These are phyloP conservation scores for Aureobasidium pullulans DNA, from an alignment of 2,329 filamentous ascomycete genomes.

Conservation along the genomic window DNA sequence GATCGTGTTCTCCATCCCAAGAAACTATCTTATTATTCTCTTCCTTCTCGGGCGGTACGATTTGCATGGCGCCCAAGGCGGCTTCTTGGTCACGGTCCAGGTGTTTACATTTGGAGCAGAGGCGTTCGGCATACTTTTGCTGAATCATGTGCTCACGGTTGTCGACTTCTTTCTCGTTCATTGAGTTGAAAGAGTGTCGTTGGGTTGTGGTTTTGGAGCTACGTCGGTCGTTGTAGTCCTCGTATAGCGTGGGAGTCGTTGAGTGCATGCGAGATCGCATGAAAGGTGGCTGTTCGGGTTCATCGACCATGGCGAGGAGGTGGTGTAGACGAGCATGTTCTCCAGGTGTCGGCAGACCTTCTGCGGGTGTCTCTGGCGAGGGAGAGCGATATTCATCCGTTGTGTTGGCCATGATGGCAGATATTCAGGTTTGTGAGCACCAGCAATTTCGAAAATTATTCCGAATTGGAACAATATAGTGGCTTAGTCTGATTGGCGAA, in stretches of 20 bases:
- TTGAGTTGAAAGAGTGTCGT: background rate
- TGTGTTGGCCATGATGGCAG: background rate
- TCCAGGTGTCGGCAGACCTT: background rate
- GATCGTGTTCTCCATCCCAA: conserved; percentile 20
- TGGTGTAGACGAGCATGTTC: conserved; percentile 6
- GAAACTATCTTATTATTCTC: conserved; percentile 18
- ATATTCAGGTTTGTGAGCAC: background rate
- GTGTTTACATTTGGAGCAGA: conserved; percentile 1
- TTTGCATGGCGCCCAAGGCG: background rate
- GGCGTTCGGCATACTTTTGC: background rate
- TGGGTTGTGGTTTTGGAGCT: background rate
- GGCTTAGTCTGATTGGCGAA: no score
- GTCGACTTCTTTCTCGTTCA: conserved; percentile 9
- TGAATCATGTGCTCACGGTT: background rate
- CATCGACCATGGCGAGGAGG: conserved; percentile 1
- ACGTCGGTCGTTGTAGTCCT: background rate
- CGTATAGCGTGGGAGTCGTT: background rate
- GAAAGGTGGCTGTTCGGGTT: background rate
- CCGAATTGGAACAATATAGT: no score
- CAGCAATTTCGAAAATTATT: background rate
- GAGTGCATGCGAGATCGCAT: background rate
- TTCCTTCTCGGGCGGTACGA: conserved; percentile 3
- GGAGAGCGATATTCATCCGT: background rate
- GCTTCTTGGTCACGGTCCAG: conserved; percentile 5
- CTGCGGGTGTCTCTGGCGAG: background rate